Conservation (phyloP, 75 land plant genomes). For the Selaginella moellendorffii region DNA sequence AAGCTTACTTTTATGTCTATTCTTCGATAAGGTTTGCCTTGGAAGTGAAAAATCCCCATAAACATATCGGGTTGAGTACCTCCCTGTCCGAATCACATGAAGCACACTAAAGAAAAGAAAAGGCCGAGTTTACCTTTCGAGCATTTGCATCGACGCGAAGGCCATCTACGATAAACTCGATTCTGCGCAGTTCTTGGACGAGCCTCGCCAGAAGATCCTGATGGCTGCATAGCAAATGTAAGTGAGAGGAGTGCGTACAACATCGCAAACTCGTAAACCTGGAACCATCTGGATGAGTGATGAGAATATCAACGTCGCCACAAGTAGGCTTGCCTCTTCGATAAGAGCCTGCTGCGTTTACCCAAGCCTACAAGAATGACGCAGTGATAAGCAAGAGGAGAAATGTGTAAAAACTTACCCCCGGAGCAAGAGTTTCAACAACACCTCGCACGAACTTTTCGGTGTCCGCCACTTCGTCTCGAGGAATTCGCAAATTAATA, state of each 20-base stretch:
- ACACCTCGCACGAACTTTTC: background rate
- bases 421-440: constrained; percentile 1
- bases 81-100: background rate
- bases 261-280: background rate
- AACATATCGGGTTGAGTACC: constrained; percentile 11
- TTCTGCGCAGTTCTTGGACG: background rate
- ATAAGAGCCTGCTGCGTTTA: constrained; percentile 5
- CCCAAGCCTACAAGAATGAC: constrained; percentile 8
- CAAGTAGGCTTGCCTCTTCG: background rate
- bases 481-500: background rate
- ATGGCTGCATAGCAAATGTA: constrained; percentile 7
- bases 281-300: constrained; percentile 4
- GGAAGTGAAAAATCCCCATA: constrained; percentile 12
- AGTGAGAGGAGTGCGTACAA: background rate
- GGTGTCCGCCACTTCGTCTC: background rate
- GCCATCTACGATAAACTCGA: constrained; percentile 11
- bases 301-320: constrained; percentile 7
- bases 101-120: background rate
- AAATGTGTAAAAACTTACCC: background rate
- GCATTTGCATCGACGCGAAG: constrained; percentile 4
- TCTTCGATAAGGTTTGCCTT: constrained; percentile 4
- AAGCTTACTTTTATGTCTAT: constrained; percentile 14
- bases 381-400: background rate
- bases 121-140: background rate
- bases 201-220: constrained; percentile 6